Conservation (phyloP, 208 protist genomes). For the Crithidia bombi region DNA sequence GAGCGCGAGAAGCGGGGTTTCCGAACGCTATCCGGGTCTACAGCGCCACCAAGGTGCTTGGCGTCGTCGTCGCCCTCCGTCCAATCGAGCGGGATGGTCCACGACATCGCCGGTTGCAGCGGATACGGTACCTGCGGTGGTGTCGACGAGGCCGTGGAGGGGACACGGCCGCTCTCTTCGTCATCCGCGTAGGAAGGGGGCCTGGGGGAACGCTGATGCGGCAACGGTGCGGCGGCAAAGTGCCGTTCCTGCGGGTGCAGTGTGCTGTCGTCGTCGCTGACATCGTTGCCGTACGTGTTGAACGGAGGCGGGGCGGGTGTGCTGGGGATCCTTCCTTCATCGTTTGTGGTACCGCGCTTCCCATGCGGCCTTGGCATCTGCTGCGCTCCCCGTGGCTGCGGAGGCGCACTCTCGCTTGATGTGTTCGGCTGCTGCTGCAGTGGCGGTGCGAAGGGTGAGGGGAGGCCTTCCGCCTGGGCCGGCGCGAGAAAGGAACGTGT, state of each 20-base stretch:
- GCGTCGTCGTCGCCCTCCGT: background rate
- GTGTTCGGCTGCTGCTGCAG: constrained; percentile 7
- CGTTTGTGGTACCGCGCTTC: background rate
- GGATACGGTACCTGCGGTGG: background rate
- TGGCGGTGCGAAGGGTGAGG: background rate
- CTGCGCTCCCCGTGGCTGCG: background rate
- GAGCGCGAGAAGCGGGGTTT: background rate
- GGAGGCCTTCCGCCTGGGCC: background rate
- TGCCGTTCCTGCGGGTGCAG: too few relatives aligned
- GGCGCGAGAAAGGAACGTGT: background rate
- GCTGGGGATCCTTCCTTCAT: too few relatives aligned
- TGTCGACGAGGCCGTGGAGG: background rate
- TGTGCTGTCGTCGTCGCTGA: background rate
- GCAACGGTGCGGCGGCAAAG: too few relatives aligned
- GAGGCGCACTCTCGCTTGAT: background rate
- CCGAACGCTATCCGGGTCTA: background rate
- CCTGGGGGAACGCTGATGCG: too few relatives aligned
- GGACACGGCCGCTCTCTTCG: background rate
- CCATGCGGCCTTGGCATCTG: constrained; percentile 1
- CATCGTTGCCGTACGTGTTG: background rate
- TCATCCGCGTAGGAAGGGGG: background rate
- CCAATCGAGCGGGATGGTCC: constrained; percentile 27
- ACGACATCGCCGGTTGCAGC: constrained; percentile 16
- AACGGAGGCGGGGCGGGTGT: background rate
- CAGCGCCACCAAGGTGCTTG: too few relatives aligned